These are phyloP conservation scores for Boechera divaricarpa DNA, from an alignment of 345 rosid species.

Conservation along the genomic window DNA sequence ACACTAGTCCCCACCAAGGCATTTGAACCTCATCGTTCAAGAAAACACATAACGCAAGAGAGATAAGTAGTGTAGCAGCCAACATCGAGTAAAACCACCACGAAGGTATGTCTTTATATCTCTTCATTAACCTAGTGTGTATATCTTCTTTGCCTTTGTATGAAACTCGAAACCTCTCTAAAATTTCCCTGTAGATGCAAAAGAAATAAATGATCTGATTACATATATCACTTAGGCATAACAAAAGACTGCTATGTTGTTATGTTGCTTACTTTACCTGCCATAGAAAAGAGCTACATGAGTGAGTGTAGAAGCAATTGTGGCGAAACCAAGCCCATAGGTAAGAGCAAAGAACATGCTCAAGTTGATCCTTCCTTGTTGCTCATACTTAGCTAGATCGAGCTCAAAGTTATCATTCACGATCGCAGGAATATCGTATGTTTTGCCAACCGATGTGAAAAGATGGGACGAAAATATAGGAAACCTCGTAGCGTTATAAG, in stretches of 20 bases:
- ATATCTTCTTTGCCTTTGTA: slow-evolving; percentile 73
- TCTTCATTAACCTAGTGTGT: slow-evolving; percentile 80
- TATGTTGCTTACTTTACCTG: slow-evolving; percentile 52
- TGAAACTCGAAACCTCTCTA: slow-evolving; percentile 64
- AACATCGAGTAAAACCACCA: slow-evolving; percentile 85
- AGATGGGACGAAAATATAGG: slow-evolving; percentile 86
- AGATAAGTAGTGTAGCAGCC: slow-evolving; percentile 49
- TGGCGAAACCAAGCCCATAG: slow-evolving; percentile 90
- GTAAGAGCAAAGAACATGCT: slow-evolving; percentile 83
- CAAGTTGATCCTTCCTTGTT: slow-evolving; percentile 80
- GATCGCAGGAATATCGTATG: slow-evolving; percentile 64
- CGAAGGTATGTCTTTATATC: slow-evolving; percentile 80
- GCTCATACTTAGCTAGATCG: slow-evolving; percentile 57
- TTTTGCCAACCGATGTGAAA: slow-evolving; percentile 68
- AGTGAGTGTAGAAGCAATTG: slow-evolving; percentile 81
- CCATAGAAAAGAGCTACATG: slow-evolving; percentile 92
- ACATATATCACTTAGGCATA: not conserved
- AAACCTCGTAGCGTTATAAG: slow-evolving; percentile 63
- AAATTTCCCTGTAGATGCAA: slow-evolving; percentile 66
- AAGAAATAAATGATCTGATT: not conserved
- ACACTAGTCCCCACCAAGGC: slow-evolving; percentile 98
- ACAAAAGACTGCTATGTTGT: not conserved
- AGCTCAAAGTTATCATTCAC: slow-evolving; percentile 80
- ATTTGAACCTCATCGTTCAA: slow-evolving; percentile 79
- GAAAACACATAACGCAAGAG: slow-evolving; percentile 70